Base-by-base conservation (phyloP, 441 rosid genomes). In the Gossypium lobatum region DNA sequence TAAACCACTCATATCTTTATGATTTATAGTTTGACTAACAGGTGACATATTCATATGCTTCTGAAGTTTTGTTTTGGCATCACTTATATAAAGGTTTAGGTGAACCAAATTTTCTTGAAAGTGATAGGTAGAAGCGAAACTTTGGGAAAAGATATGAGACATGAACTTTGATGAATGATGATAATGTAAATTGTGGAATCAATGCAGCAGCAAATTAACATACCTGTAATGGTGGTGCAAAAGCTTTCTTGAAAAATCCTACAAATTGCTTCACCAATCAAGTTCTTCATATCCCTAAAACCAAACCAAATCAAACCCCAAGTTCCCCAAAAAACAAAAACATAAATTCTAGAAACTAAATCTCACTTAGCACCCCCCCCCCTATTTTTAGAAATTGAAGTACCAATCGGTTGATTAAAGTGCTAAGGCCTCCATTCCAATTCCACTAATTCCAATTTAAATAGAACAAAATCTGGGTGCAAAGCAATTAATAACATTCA, bases 181-280 rank as follows among this genome's bases (percentile, higher is more conserved):
- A 65, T 13, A 20, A 20, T 65, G 55, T 45, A 21, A 21, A 65
- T 20, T 21, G 2, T 11, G 14, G 54, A 69, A 59, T 17, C 28
- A 16, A 69, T 53, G 26, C 26, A 70, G 18, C 4, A 52, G 31
- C 18, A 10, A 25, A n/a, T 0, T 16, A 23, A 31, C 45, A 20
- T 60, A 82, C 91, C 88, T 70, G 86, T 87, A 72, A 83, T 80
- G 58, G 85, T n/a, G 61, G 86, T 85, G 81, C 85, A 81, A 73
- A 81, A 87, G 62, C 79, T 80, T 75, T 87, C 91, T 1, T 81
- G 85, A 81, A 89, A 87, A 66, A 87, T 87, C 70, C 86, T 75
- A 16, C 91, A 85, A 0, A 71, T 20, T 8, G 91, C 91, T 21
- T 48, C 79, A 73, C 87, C 91, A 64, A 82, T 75, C 78, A 85